A percentile compares a stretch with the other conserved stretches of the same genome.
Conservation (phyloP, 768 basidiomycete species). For the Suillus alpinus region DNA sequence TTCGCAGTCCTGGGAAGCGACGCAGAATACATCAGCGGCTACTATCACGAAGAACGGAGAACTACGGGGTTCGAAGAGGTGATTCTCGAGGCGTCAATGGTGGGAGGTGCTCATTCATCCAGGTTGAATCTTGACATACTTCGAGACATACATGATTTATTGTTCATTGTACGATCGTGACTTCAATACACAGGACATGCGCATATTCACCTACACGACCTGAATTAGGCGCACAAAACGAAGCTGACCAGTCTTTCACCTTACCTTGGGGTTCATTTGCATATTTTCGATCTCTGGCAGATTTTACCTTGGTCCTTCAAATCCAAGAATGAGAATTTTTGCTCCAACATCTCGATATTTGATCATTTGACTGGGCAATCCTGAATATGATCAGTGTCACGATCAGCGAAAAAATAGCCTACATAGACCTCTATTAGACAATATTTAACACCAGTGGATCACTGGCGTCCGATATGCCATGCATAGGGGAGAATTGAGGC, state of each 20-base stretch:
- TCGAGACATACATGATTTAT: background rate
- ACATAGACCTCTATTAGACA: too few relatives aligned
- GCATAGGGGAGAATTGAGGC: background rate
- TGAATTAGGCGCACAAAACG: background rate
- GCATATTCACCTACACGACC: background rate
- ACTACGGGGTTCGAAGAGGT: conserved; percentile 34
- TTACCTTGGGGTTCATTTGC: background rate
- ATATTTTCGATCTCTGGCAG: background rate
- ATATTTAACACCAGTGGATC: too few relatives aligned
- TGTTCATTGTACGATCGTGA: background rate
- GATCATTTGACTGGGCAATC: background rate
- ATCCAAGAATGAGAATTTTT: background rate
- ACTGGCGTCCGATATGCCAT: background rate
- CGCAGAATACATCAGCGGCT: conserved; percentile 4
- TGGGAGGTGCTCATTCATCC: conserved; percentile 14
- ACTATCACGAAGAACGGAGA: conserved; percentile 32
- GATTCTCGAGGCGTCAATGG: conserved; percentile 50
- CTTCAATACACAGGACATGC: background rate
- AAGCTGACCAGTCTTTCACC: background rate
- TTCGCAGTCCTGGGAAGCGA: conserved; percentile 7
- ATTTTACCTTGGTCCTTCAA: background rate
- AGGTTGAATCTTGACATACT: conserved; percentile 42
- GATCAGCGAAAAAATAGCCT: too few relatives aligned
- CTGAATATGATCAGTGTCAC: too few relatives aligned
- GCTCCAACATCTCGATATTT: background rate